Evolutionary conservation across 768 basidiomycete genomes (phyloP).

Genomic region (Suillus plorans): DNA sequence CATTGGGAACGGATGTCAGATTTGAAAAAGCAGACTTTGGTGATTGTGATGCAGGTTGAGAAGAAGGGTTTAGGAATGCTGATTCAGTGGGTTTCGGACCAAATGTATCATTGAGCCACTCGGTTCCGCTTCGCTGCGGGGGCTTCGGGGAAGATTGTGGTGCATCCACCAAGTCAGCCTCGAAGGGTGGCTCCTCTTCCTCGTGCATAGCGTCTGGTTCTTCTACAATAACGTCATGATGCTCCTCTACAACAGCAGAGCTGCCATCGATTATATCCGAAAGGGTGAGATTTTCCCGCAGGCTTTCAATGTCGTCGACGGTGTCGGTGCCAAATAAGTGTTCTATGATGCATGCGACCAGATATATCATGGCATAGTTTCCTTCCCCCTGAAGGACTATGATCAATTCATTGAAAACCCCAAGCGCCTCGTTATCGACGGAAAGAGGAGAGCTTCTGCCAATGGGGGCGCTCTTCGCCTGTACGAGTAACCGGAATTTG

Average conservation of each 20-base stretch:
- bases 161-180: slow-evolving; percentile 14
- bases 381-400: slow-evolving; percentile 63
- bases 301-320: slow-evolving; percentile 70
- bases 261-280: slow-evolving; percentile 72
- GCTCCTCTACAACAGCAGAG: slow-evolving; percentile 28
- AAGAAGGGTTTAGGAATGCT: slow-evolving; percentile 14
- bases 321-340: slow-evolving; percentile 81
- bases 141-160: slow-evolving; percentile 10
- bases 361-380: slow-evolving; percentile 71
- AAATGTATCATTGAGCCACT: slow-evolving; percentile 33
- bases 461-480: slow-evolving; percentile 74
- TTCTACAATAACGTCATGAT: slow-evolving; percentile 14
- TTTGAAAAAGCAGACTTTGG: slow-evolving; percentile 35
- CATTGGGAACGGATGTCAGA: slow-evolving; percentile 32
- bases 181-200: slow-evolving; percentile 20
- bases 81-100: slow-evolving; percentile 28
- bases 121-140: slow-evolving; percentile 29
- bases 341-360: slow-evolving; percentile 88
- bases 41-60: slow-evolving; percentile 16
- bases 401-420: slow-evolving; percentile 61
- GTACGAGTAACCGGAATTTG: slow-evolving; percentile 76
- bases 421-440: slow-evolving; percentile 67
- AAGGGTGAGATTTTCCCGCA: slow-evolving; percentile 55
- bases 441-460: slow-evolving; percentile 61
- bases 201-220: slow-evolving; percentile 26